Evolutionary conservation across 2,329 filamentous ascomycete species (phyloP).

Genomic region (Cadophora gregata): DNA sequence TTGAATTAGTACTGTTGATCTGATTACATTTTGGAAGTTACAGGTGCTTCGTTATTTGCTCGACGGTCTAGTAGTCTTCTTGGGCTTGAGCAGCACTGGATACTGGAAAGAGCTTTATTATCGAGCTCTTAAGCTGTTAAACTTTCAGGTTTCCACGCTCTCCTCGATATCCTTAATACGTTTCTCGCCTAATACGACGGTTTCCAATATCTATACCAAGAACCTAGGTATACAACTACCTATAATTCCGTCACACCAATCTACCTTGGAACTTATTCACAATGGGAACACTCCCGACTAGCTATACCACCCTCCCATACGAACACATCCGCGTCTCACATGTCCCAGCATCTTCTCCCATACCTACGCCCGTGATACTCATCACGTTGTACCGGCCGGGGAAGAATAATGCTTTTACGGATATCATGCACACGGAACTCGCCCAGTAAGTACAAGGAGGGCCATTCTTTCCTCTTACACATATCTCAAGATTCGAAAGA

Average conservation of each 20-base stretch:
- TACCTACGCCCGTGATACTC: constrained; percentile 66
- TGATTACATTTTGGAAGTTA: not conserved
- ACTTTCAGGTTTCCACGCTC: not conserved
- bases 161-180: too few relatives aligned
- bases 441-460: constrained; percentile 41
- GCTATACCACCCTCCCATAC: constrained; percentile 51
- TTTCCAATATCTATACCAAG: not conserved
- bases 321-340: constrained; percentile 56
- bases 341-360: constrained; percentile 55
- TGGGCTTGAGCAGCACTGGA: not conserved
- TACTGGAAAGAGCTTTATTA: not conserved
- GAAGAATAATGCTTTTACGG: constrained; percentile 73
- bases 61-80: not conserved
- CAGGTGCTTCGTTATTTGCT: not conserved
- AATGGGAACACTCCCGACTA: constrained; percentile 34
- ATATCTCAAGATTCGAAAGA: too few relatives aligned
- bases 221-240: not conserved
- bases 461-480: too few relatives aligned
- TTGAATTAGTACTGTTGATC: not conserved
- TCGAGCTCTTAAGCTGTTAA: not conserved
- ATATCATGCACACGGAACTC: constrained; percentile 66
- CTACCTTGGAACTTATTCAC: not conserved
- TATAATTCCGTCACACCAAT: not conserved
- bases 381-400: constrained; percentile 68
- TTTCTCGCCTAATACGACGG: not conserved